Evolutionary conservation across 2,329 filamentous ascomycete species (phyloP).

Genomic region (Xylaria sp.): DNA sequence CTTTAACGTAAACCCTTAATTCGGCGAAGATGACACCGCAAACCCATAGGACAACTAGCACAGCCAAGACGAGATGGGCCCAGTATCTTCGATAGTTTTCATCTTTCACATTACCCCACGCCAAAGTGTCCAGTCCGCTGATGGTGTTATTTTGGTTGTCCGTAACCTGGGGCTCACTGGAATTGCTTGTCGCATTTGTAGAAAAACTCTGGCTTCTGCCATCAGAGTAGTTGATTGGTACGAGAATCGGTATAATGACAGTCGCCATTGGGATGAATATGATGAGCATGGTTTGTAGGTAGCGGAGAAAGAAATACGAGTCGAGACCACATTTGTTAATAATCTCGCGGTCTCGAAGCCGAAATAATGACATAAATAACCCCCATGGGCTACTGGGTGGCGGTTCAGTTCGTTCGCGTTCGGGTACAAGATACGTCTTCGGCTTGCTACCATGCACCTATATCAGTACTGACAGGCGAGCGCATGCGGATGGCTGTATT

Average conservation of each 20-base stretch:
- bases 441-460: slow-evolving; percentile 64
- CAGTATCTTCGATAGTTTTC: slow-evolving; percentile 73
- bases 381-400: slow-evolving; percentile 64
- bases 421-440: slow-evolving; percentile 83
- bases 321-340: slow-evolving; percentile 96
- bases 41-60: slow-evolving; percentile 80
- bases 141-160: slow-evolving; percentile 44
- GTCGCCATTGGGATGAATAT: slow-evolving; percentile 86
- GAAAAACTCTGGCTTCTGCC: slow-evolving; percentile 66
- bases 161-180: slow-evolving; percentile 22
- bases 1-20: slow-evolving; percentile 83
- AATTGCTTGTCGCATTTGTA: slow-evolving; percentile 28
- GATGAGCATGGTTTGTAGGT: slow-evolving; percentile 80
- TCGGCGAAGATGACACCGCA: slow-evolving; percentile 88
- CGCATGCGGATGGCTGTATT: neutral
- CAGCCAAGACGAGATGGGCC: slow-evolving; percentile 81
- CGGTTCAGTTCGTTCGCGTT: slow-evolving; percentile 79
- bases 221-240: slow-evolving; percentile 81
- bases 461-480: slow-evolving; percentile 20
- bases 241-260: slow-evolving; percentile 80
- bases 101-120: slow-evolving; percentile 83
- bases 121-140: slow-evolving; percentile 78
- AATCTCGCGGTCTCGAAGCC: slow-evolving; percentile 76
- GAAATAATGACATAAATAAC: slow-evolving; percentile 64
- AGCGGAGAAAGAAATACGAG: slow-evolving; percentile 86